phyloP scores from a whole-genome alignment of 352 stramenopile genomes.

The Phytophthora nicotianae region DNA sequence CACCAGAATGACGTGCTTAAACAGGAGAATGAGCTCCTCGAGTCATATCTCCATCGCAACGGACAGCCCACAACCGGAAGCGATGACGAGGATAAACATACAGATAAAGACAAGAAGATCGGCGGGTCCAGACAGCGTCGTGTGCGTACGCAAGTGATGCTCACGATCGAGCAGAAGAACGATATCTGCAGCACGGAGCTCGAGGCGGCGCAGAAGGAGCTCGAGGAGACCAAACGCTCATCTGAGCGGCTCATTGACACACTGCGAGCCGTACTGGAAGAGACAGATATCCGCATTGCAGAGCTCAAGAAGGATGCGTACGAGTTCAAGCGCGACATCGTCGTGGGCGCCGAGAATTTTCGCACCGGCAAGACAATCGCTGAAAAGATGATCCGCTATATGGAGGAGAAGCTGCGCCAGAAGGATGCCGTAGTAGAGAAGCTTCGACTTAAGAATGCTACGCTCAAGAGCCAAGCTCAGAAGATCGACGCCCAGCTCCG shows the following conservation, averaged over 20 bases:
- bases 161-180: conserved; percentile 94
- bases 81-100: conserved; percentile 75
- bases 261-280: conserved; percentile 90
- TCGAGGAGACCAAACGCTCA: conserved; percentile 90
- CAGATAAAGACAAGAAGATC: conserved; percentile 55
- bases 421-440: conserved; percentile 94
- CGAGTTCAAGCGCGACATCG: conserved; percentile 96
- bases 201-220: conserved; percentile 87
- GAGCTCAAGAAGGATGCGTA: conserved; percentile 97
- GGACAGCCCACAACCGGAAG: conserved; percentile 45
- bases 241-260: conserved; percentile 95
- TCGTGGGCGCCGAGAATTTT: conserved; percentile 94
- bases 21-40: conserved; percentile 92
- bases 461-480: conserved; percentile 91
- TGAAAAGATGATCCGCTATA: conserved; percentile 94
- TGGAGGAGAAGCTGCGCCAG: conserved; percentile 94
- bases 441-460: conserved; percentile 93
- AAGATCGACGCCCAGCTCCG: conserved; percentile 92
- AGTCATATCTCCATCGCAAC: conserved; percentile 83
- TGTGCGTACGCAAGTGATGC: conserved; percentile 59
- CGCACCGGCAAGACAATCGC: conserved; percentile 93
- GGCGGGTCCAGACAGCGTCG: conserved; percentile 49
- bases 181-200: conserved; percentile 89
- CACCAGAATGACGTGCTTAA: conserved; percentile 90
- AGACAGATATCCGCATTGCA: conserved; percentile 94